Evolutionary conservation across 371 early-diverging fungal genomes (phyloP), one percentile per base, ranked within the genome.

Genomic region (Mucor plumbeus): DNA sequence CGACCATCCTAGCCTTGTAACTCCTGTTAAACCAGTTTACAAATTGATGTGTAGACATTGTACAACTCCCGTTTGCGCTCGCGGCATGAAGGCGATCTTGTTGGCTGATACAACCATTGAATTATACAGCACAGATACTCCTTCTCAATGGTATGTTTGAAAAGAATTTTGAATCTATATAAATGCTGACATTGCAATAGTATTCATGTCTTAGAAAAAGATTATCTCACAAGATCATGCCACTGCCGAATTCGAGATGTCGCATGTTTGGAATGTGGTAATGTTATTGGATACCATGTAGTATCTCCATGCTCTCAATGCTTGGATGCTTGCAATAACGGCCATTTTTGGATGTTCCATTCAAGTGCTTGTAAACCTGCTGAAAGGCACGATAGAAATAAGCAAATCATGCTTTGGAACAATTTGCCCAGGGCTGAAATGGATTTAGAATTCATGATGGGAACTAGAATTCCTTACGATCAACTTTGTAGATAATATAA

Each of bases 341-440:
- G 98, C 6, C 98, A 98, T 73, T 94, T 96, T 72, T 97, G 96
- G 96, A 98, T 99, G 97, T 98, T 97, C 73, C 90, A 94, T 69
- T 90, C 91, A 0, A 96, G 92, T 53, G 89, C 88, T 10, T 95
- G 97, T 33, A 69, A 73, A 9, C 72, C 88, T 39, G 63, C 72
- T 17, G 88, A 88, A 47, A 71, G 88, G 56, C 36, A 74, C 33
- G 88, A 87, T 61, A 40, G 56, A 31, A 68, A 73, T 10, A 85
- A 68, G 57, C 40, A 63, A 60, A 36, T 70, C 68, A 54, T 72
- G 57, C 21, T 86, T 7, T 86, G 86, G 86, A 84, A 80, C 21
- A 71, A 79, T n/a, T 47, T 86, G 8, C 81, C 85, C 6, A 70
- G 81, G 54, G 79, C 85, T n/a, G 85, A 86, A 47, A 66, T 72